These are phyloP conservation scores for Aquilaria yunnanensis DNA, from an alignment of 345 rosid species.

Conservation along the genomic window DNA sequence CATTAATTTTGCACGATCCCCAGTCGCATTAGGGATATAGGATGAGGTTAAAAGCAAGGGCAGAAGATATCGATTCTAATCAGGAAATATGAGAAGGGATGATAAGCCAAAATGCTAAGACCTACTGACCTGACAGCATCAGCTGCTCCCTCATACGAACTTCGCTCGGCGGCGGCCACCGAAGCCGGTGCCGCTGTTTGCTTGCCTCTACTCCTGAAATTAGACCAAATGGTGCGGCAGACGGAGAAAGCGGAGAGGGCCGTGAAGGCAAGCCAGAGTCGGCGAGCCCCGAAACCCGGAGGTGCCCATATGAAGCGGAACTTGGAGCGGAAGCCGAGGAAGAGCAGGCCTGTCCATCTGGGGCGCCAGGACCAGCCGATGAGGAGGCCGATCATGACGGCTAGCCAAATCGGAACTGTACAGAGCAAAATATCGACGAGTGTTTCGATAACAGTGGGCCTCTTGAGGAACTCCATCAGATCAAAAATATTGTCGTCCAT, in stretches of 20 bases:
- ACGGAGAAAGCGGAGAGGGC: slow-evolving; percentile 85
- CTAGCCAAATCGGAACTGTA: slow-evolving; percentile 95
- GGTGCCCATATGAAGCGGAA: slow-evolving; percentile 87
- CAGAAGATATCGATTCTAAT: too few species aligned
- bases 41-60: too few species aligned
- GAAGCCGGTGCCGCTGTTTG: slow-evolving; percentile 26
- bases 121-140: slow-evolving; percentile 32
- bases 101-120: too few species aligned
- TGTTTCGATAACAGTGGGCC: slow-evolving; percentile 70
- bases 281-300: slow-evolving; percentile 91
- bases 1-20: too few species aligned
- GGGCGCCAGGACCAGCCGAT: slow-evolving; percentile 99
- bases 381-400: slow-evolving; percentile 90
- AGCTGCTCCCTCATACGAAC: slow-evolving; percentile 23
- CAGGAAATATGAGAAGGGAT: too few species aligned
- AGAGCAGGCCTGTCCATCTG: slow-evolving; percentile 82
- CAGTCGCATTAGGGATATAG: too few species aligned
- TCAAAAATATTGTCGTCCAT: slow-evolving; percentile 70
- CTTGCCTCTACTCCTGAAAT: slow-evolving; percentile 31
- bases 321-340: slow-evolving; percentile 69
- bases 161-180: background rate
- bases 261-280: slow-evolving; percentile 87
- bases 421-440: slow-evolving; percentile 87
- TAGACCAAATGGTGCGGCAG: slow-evolving; percentile 65
- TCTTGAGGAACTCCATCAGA: slow-evolving; percentile 52